phyloP scores from a whole-genome alignment of 208 protist genomes.

The Sergeia podlipaevii region DNA sequence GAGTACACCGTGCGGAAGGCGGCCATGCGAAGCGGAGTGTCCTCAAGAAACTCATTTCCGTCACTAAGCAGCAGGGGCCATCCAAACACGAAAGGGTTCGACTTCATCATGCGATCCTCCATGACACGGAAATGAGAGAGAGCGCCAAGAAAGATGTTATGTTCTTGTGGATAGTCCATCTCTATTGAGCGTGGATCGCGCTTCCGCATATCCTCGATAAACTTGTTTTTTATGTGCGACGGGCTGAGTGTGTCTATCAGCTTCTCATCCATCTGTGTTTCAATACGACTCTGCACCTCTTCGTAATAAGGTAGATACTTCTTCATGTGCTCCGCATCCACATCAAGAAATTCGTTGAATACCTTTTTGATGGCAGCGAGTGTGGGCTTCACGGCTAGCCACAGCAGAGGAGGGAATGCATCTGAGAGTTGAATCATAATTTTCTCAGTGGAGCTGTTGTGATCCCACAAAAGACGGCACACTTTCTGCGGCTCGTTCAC shows the following conservation, averaged over 20 bases:
- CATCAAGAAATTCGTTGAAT: constrained; percentile 88
- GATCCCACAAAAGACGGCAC: constrained; percentile 87
- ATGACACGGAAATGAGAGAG: constrained; percentile 71
- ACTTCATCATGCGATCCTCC: constrained; percentile 85
- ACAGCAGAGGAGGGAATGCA: constrained; percentile 88
- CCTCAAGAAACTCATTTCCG: constrained; percentile 80
- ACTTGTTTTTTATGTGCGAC: constrained; percentile 79
- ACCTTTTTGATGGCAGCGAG: constrained; percentile 70
- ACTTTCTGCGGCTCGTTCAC: constrained; percentile 81
- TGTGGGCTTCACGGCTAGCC: constrained; percentile 85
- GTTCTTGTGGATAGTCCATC: constrained; percentile 77
- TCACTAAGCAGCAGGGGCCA: constrained; percentile 89
- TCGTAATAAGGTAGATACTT: constrained; percentile 89
- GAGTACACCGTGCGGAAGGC: constrained; percentile 89
- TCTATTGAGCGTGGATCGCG: constrained; percentile 73
- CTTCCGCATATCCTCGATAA: constrained; percentile 87
- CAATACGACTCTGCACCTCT: constrained; percentile 74
- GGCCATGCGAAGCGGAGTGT: constrained; percentile 69
- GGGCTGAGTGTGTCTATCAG: constrained; percentile 69
- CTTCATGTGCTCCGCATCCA: constrained; percentile 90
- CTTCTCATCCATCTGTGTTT: constrained; percentile 70
- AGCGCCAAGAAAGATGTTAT: constrained; percentile 86
- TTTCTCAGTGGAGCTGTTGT: constrained; percentile 87
- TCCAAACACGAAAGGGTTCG: constrained; percentile 91
- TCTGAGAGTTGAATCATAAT: constrained; percentile 87